phyloP scores from a whole-genome alignment of 257 asterid genomes.

The Vinca minor region DNA sequence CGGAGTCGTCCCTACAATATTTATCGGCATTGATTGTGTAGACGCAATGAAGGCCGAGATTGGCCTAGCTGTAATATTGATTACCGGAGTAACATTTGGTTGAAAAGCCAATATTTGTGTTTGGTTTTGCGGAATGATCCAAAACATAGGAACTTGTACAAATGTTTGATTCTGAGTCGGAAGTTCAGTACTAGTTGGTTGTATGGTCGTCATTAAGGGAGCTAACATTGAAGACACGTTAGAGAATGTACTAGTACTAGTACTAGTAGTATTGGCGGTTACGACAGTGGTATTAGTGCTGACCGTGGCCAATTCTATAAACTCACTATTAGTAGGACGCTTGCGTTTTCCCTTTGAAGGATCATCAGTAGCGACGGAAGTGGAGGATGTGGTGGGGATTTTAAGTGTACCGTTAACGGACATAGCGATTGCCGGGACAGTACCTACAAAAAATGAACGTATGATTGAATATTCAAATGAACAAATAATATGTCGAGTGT shows the following conservation, averaged over 20 bases:
- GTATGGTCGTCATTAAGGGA: slow-evolving; percentile 39
- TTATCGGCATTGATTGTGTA: too few relatives aligned
- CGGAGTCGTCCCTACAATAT: too few relatives aligned
- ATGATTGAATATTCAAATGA: too few relatives aligned
- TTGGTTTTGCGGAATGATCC: slow-evolving; percentile 33
- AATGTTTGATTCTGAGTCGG: slow-evolving; percentile 19
- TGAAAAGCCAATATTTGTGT: slow-evolving; percentile 41
- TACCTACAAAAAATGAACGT: too few relatives aligned
- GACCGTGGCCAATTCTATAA: neutral
- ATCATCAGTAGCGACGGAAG: neutral
- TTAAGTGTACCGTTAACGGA: slow-evolving; percentile 16
- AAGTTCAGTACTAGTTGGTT: slow-evolving; percentile 12
- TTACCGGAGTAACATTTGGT: slow-evolving; percentile 30
- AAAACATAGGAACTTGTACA: slow-evolving; percentile 27
- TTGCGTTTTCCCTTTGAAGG: neutral
- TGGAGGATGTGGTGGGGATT: slow-evolving; percentile 12
- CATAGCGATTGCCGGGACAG: slow-evolving; percentile 15
- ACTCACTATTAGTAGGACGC: neutral
- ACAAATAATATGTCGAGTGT: too few relatives aligned
- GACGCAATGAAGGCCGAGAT: slow-evolving; percentile 26
- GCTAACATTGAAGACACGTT: slow-evolving; percentile 32
- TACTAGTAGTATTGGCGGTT: too few relatives aligned
- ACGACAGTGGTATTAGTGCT: neutral
- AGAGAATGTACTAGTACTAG: neutral
- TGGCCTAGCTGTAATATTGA: slow-evolving; percentile 32